Evolutionary conservation across 768 basidiomycete genomes (phyloP).

Genomic region (Lyophyllum atratum): DNA sequence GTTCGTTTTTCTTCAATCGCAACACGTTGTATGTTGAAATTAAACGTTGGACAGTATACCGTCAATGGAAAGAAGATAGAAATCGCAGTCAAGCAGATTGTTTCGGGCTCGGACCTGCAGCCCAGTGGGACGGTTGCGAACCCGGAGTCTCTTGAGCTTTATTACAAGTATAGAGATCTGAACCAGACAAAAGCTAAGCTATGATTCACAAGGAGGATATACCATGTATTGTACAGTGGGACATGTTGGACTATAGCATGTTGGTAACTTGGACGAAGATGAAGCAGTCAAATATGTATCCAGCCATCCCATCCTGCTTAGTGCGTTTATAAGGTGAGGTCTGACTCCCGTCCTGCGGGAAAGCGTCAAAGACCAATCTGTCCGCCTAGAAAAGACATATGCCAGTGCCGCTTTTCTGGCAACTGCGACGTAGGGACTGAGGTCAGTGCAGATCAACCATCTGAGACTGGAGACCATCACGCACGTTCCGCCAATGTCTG

Average conservation of each 20-base stretch:
- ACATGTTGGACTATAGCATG: not conserved
- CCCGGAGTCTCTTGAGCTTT: conserved; percentile 63
- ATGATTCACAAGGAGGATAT: conserved; percentile 2
- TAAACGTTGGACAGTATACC: conserved; percentile 52
- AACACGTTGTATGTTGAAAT: not conserved
- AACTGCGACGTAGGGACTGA: too few species aligned
- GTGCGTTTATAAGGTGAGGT: too few species aligned
- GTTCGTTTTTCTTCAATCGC: conserved; percentile 38
- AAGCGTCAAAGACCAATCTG: too few species aligned
- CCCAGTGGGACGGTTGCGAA: conserved; percentile 79
- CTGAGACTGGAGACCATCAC: too few species aligned
- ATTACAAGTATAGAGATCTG: conserved; percentile 63
- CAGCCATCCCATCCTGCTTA: too few species aligned
- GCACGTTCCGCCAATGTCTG: too few species aligned
- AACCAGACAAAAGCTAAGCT: conserved; percentile 15
- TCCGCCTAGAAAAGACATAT: too few species aligned
- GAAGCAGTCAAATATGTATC: too few species aligned
- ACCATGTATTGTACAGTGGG: not conserved
- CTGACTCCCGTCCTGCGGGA: too few species aligned
- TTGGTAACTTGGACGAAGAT: too few species aligned
- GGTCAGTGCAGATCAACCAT: too few species aligned
- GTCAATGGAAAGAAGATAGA: conserved; percentile 81
- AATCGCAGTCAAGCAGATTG: conserved; percentile 76
- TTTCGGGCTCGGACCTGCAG: conserved; percentile 63
- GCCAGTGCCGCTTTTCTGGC: too few species aligned